These are phyloP conservation scores for Xylariales sp. DNA, from an alignment of 2,329 filamentous ascomycete genomes.

Conservation along the genomic window DNA sequence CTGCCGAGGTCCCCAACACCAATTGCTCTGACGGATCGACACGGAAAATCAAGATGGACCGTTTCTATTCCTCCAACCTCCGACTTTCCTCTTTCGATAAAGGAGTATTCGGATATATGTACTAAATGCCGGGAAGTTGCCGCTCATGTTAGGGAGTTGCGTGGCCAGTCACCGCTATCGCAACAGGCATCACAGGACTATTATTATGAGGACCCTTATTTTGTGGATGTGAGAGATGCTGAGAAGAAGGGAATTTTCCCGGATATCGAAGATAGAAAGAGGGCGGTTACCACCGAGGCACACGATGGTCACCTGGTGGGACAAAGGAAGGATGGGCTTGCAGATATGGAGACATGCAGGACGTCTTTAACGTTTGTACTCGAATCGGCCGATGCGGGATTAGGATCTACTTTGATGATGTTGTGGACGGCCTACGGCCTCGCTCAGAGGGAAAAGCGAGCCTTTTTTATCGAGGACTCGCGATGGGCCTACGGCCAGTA, in stretches of 20 bases:
- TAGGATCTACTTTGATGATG: conserved; percentile 81
- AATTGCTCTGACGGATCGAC: conserved; percentile 73
- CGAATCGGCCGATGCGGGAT: conserved; percentile 78
- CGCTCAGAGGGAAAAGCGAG: conserved; percentile 76
- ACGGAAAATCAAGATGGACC: conserved; percentile 79
- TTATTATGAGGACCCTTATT: conserved; percentile 73
- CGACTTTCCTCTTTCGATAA: conserved; percentile 73
- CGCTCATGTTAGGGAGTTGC: conserved; percentile 64
- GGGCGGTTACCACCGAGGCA: conserved; percentile 52
- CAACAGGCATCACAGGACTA: conserved; percentile 63
- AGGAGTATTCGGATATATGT: conserved; percentile 77
- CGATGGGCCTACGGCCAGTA: conserved; percentile 86
- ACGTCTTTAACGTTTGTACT: conserved; percentile 81
- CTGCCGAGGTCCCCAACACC: conserved; percentile 80
- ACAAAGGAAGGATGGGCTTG: conserved; percentile 56
- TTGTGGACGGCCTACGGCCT: conserved; percentile 88
- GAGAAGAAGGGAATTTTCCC: conserved; percentile 73
- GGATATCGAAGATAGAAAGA: conserved; percentile 53
- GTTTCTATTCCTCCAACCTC: conserved; percentile 77
- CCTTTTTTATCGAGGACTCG: conserved; percentile 87
- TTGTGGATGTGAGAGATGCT: conserved; percentile 80
- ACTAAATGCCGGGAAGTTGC: conserved; percentile 74
- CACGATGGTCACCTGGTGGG: conserved; percentile 58
- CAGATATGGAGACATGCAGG: conserved; percentile 70
- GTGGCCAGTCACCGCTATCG: conserved; percentile 55